phyloP scores from a whole-genome alignment of 352 stramenopile species.

The Phytopythium delawarense region DNA sequence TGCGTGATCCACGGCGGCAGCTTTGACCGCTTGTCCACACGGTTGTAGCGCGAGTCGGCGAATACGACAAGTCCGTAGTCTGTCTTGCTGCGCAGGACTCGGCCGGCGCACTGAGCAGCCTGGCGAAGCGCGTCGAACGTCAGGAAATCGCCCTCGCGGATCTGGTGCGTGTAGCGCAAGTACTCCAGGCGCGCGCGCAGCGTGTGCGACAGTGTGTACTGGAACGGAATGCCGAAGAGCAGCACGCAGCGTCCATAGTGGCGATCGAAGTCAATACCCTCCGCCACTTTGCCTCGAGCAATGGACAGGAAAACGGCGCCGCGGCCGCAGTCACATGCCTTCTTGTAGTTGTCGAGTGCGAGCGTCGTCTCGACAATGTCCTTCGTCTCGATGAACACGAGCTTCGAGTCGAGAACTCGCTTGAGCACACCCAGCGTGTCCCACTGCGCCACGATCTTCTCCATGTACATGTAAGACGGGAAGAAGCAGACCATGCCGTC shows the following conservation, averaged over 20 bases:
- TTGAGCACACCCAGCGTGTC: constrained; percentile 90
- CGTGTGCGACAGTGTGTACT: constrained; percentile 95
- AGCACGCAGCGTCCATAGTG: constrained; percentile 98
- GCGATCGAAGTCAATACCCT: constrained; percentile 99
- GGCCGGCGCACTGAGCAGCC: constrained; percentile 95
- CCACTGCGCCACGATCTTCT: constrained; percentile 98
- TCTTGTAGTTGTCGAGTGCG: constrained; percentile 98
- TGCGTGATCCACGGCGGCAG: constrained; percentile 98
- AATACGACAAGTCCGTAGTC: constrained; percentile 99
- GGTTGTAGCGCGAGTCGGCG: constrained; percentile 97
- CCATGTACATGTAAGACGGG: constrained; percentile 99
- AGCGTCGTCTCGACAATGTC: constrained; percentile 99
- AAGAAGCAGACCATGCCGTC: constrained; percentile 99
- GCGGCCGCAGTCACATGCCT: constrained; percentile 93
- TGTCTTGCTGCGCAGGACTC: constrained; percentile 98
- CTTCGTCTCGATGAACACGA: constrained; percentile 99
- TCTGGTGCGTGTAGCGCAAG: constrained; percentile 92
- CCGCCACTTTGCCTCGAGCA: constrained; percentile 97
- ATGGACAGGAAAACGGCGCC: constrained; percentile 99
- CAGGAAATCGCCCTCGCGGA: constrained; percentile 95
- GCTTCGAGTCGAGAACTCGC: constrained; percentile 95
- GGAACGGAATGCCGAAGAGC: constrained; percentile 99
- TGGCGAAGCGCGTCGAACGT: constrained; percentile 99
- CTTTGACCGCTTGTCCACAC: constrained; percentile 97
- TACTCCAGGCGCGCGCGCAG: constrained; percentile 96